Evolutionary conservation across 768 basidiomycete genomes (phyloP).

Genomic region (Collybiopsis luxurians): DNA sequence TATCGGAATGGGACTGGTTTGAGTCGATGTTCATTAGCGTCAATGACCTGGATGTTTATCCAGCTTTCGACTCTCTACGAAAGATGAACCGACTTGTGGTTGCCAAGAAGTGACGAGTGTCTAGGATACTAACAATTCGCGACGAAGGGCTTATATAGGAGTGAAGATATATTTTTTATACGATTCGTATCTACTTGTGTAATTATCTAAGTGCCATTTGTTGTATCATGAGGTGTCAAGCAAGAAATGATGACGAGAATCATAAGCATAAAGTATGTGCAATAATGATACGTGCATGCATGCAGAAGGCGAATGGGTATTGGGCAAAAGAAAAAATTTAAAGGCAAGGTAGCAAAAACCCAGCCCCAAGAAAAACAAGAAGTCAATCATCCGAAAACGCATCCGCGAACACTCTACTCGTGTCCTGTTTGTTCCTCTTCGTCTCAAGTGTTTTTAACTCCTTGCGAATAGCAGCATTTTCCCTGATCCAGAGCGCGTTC

Average conservation of each 20-base stretch:
- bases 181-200: too few species aligned
- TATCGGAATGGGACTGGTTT: background rate
- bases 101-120: too few species aligned
- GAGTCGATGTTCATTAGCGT: background rate
- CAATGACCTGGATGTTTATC: background rate
- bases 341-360: too few species aligned
- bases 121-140: too few species aligned
- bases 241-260: background rate
- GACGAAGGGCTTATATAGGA: too few species aligned
- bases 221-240: background rate
- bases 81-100: background rate
- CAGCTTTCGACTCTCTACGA: background rate
- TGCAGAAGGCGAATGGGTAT: background rate
- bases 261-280: background rate
- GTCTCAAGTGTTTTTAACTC: background rate
- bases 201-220: too few species aligned
- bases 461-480: constrained; percentile 6
- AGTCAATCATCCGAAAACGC: constrained; percentile 4
- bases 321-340: too few species aligned
- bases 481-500: constrained; percentile 19
- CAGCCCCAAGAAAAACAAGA: background rate
- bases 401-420: constrained; percentile 1
- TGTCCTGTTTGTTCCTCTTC: background rate
- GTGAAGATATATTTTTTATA: too few species aligned
- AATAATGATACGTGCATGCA: constrained; percentile 4